These are phyloP conservation scores for Ensete ventricosum DNA, from an alignment of 176 grass and related monocot species.

Conservation along the genomic window DNA sequence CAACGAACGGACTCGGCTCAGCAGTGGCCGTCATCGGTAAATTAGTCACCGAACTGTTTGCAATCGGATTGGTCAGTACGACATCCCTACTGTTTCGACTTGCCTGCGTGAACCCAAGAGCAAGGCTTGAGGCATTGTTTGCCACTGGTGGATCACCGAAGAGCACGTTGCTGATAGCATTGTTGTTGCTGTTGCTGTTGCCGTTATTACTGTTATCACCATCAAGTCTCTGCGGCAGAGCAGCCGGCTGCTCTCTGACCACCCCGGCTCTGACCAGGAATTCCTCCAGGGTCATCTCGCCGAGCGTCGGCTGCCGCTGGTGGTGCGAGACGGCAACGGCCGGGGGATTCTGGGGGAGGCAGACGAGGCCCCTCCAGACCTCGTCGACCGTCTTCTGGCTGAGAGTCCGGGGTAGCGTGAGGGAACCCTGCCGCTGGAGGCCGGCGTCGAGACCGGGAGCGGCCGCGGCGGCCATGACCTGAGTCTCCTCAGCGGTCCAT, in stretches of 20 bases:
- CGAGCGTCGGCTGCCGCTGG: slow-evolving; percentile 51
- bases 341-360: slow-evolving; percentile 9
- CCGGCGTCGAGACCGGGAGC: not conserved
- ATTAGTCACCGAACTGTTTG: not conserved
- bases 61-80: not conserved
- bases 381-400: slow-evolving; percentile 94
- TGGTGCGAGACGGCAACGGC: slow-evolving; percentile 6
- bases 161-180: not conserved
- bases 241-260: slow-evolving; percentile 40
- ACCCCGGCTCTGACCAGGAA: slow-evolving; percentile 73
- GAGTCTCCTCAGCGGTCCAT: slow-evolving; percentile 89
- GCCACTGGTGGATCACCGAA: not conserved
- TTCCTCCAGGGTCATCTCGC: slow-evolving; percentile 85
- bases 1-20: slow-evolving; percentile 27
- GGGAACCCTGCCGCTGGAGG: slow-evolving; percentile 68
- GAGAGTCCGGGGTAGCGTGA: slow-evolving; percentile 63
- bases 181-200: not conserved
- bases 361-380: slow-evolving; percentile 64
- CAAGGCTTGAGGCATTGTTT: not conserved
- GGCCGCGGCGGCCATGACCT: slow-evolving; percentile 44
- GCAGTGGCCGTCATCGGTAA: slow-evolving; percentile 26
- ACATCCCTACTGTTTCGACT: not conserved
- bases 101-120: not conserved
- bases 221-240: not conserved
- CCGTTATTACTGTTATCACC: not conserved